Percentiles rank a stretch among this genome's conserved stretches.
Conservation (phyloP, 306 rosid species). For the Rosa lucieae region DNA sequence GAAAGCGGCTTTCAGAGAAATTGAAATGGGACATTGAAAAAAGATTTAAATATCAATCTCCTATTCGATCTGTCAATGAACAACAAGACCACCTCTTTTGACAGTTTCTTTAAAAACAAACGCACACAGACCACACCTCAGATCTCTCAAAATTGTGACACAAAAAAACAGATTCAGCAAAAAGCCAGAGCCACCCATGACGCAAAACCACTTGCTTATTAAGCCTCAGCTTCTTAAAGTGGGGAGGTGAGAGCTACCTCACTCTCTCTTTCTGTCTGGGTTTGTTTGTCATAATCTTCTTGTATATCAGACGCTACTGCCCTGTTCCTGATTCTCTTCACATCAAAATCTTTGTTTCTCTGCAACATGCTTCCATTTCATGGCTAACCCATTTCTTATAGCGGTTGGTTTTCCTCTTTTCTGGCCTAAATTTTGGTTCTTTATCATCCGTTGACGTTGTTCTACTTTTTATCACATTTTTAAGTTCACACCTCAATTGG, state of each 20-base stretch:
- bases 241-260: conserved; percentile 24
- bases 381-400: not conserved
- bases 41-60: not conserved
- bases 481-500: conserved; percentile 12
- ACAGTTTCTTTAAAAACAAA: conserved; percentile 7
- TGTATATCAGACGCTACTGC: not conserved
- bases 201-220: conserved; percentile 18
- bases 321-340: conserved; percentile 3
- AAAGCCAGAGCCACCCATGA: conserved; percentile 23
- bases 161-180: conserved; percentile 13
- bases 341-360: not conserved
- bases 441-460: not conserved
- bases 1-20: not conserved
- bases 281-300: not conserved
- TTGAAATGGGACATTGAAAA: not conserved
- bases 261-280: not conserved
- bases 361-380: conserved; percentile 21
- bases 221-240: not conserved
- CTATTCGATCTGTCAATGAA: conserved; percentile 42
- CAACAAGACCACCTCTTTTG: conserved; percentile 5
- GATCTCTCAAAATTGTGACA: conserved; percentile 34
- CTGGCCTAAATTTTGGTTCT: conserved; percentile 6
- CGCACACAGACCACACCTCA: conserved; percentile 13
- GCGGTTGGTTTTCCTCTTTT: not conserved
- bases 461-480: conserved; percentile 6